phyloP scores from a whole-genome alignment of 2,329 filamentous ascomycete species.

The Colletotrichum tanaceti region DNA sequence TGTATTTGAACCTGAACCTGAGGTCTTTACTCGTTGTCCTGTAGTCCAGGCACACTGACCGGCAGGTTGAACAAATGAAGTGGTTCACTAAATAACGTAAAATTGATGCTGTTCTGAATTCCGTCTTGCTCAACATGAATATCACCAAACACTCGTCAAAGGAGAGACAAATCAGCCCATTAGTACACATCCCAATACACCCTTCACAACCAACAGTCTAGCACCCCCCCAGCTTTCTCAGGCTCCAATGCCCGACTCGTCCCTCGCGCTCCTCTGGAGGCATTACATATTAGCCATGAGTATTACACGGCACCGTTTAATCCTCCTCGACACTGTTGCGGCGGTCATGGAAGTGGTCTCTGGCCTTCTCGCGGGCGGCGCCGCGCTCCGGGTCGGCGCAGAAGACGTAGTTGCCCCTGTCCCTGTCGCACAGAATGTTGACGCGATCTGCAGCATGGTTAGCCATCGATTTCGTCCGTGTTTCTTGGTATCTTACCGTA shows the following conservation, averaged over 20 bases:
- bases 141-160: conserved; percentile 2
- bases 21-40: no score
- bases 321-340: not conserved
- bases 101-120: conserved; percentile 1
- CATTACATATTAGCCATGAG: not conserved
- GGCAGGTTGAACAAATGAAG: no score
- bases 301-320: not conserved
- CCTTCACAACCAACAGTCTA: not conserved
- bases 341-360: conserved; percentile 28
- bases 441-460: conserved; percentile 15
- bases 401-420: conserved; percentile 33
- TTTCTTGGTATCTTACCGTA: conserved; percentile 16
- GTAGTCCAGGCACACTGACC: not conserved
- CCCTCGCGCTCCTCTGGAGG: not conserved
- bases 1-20: no score
- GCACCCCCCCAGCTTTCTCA: conserved; percentile 2
- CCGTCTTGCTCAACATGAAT: not conserved
- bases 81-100: not conserved
- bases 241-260: not conserved
- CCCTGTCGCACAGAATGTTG: conserved; percentile 20
- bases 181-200: conserved; percentile 1
- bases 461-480: not conserved
- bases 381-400: conserved; percentile 31
- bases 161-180: conserved; percentile 8
- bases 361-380: conserved; percentile 30